These are phyloP conservation scores for Pythium oligandrum DNA, from an alignment of 352 stramenopile species.

Conservation along the genomic window DNA sequence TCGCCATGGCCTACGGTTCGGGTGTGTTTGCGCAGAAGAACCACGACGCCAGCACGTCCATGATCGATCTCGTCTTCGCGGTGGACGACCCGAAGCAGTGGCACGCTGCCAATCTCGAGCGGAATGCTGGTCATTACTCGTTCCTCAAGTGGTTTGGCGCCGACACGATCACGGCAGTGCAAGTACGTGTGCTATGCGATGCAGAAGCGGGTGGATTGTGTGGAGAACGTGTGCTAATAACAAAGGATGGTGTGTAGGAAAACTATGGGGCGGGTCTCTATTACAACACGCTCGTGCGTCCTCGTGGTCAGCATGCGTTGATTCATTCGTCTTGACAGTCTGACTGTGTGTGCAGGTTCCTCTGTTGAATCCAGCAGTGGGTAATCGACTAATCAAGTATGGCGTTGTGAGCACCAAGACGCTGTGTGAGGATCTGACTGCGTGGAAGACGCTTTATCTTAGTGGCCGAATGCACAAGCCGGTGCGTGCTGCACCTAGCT, in stretches of 20 bases:
- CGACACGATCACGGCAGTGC: conserved; percentile 45
- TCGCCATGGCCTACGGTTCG: conserved; percentile 84
- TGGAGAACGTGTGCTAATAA: not conserved
- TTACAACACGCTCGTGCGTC: conserved; percentile 75
- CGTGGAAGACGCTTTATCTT: conserved; percentile 85
- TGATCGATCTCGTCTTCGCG: conserved; percentile 88
- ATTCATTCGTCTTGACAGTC: not conserved
- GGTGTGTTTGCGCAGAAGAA: conserved; percentile 75
- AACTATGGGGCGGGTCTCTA: conserved; percentile 79
- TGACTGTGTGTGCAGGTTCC: conserved; percentile 31
- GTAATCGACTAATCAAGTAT: conserved; percentile 84
- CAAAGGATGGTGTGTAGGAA: conserved; percentile 20
- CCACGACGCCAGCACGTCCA: conserved; percentile 69
- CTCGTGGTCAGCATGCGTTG: not conserved
- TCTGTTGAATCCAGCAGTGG: conserved; percentile 44
- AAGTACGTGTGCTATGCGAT: conserved; percentile 19
- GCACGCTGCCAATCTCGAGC: conserved; percentile 76
- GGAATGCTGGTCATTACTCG: conserved; percentile 79
- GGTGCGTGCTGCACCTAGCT: conserved; percentile 29
- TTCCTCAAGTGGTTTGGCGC: conserved; percentile 68
- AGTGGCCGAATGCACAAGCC: conserved; percentile 86
- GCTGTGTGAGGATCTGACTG: conserved; percentile 65
- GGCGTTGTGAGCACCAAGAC: conserved; percentile 80
- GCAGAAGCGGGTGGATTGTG: not conserved
- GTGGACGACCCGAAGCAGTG: conserved; percentile 76